Conservation (phyloP, 805 yeast species). For the Groenewaldozyma salmanticensis region DNA sequence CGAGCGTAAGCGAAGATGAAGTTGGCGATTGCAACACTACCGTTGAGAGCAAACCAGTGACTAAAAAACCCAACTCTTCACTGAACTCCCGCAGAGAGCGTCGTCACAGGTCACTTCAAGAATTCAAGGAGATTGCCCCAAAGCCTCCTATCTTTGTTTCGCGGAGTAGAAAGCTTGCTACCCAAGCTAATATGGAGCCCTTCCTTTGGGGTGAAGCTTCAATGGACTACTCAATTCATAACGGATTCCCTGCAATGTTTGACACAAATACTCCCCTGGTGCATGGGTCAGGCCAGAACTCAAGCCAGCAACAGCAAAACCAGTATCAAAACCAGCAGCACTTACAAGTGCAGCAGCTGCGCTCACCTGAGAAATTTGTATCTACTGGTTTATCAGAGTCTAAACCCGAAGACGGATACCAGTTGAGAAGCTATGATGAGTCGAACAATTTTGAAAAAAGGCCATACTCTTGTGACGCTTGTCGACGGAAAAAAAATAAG, state of each 20-base stretch:
- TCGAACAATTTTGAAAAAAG: neutral
- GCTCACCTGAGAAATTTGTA: neutral
- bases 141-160: too few relatives aligned
- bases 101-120: too few relatives aligned
- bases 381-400: neutral
- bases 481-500: slow-evolving; percentile 68
- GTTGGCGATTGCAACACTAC: too few relatives aligned
- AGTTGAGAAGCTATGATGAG: neutral
- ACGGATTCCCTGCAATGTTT: neutral
- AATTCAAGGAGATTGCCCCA: too few relatives aligned
- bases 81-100: too few relatives aligned
- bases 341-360: neutral
- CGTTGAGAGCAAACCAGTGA: too few relatives aligned
- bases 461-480: slow-evolving; percentile 65
- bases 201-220: neutral
- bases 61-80: too few relatives aligned
- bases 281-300: neutral
- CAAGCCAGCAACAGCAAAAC: neutral
- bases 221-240: neutral
- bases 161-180: too few relatives aligned
- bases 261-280: neutral
- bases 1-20: too few relatives aligned
- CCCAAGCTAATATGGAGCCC: neutral
- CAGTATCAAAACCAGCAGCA: neutral
- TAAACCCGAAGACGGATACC: too few relatives aligned